Conservation (phyloP, 768 basidiomycete genomes). For the Mycena galopus region DNA sequence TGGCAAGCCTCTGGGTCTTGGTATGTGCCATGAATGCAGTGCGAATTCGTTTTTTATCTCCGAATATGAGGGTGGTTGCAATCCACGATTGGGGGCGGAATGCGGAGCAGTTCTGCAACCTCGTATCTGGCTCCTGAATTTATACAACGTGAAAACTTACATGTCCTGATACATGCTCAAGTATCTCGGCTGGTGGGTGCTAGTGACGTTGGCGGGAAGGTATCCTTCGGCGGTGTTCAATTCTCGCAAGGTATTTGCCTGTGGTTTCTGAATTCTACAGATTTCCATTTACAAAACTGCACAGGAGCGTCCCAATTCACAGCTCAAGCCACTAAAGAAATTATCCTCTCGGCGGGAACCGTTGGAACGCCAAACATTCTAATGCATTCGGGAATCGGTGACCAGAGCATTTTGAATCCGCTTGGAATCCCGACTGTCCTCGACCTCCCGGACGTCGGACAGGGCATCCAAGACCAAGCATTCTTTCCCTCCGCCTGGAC, state of each 20-base stretch:
- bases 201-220: constrained; percentile 14
- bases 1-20: constrained; percentile 49
- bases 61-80: constrained; percentile 53
- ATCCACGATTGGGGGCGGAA: constrained; percentile 46
- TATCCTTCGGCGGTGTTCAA: constrained; percentile 39
- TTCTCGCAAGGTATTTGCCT: constrained; percentile 27
- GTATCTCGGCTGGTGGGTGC: constrained; percentile 46
- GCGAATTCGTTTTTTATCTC: too few species aligned
- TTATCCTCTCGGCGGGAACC: constrained; percentile 50
- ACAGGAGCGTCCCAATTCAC: not conserved
- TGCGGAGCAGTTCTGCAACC: constrained; percentile 54
- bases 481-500: constrained; percentile 32
- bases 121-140: constrained; percentile 48
- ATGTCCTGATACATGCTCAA: constrained; percentile 50
- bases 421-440: constrained; percentile 39
- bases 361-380: constrained; percentile 41
- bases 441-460: constrained; percentile 15
- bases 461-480: constrained; percentile 43
- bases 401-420: not conserved
- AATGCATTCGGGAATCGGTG: constrained; percentile 2
- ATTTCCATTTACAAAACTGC: too few species aligned
- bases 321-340: constrained; percentile 44
- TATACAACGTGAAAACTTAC: constrained; percentile 49
- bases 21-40: constrained; percentile 34
- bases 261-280: too few species aligned